These are phyloP conservation scores for Monosporascus cannonballus DNA, from an alignment of 2,329 filamentous ascomycete species.

Conservation along the genomic window DNA sequence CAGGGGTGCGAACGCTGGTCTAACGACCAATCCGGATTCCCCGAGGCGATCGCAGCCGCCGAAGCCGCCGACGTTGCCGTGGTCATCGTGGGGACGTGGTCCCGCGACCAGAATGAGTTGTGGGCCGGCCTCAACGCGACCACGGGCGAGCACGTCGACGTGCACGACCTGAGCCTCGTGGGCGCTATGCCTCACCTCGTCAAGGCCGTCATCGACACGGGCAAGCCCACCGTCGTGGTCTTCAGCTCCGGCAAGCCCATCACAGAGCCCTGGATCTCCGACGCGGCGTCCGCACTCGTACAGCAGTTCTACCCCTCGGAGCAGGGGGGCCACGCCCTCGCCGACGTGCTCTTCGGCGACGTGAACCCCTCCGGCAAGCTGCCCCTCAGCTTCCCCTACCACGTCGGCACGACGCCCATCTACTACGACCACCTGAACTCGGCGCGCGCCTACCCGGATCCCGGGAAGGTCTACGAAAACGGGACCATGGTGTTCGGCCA, in stretches of 20 bases:
- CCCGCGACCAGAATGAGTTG: conserved; percentile 64
- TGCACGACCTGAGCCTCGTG: conserved; percentile 57
- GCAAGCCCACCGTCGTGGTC: conserved; percentile 61
- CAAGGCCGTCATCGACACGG: conserved; percentile 60
- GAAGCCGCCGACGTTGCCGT: conserved; percentile 64
- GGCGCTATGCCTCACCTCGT: conserved; percentile 64
- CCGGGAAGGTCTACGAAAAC: conserved; percentile 48
- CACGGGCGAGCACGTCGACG: conserved; percentile 68
- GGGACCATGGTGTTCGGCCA: conserved; percentile 58
- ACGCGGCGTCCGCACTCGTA: conserved; percentile 56
- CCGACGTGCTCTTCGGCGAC: conserved; percentile 59
- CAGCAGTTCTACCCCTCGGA: conserved; percentile 73
- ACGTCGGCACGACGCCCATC: conserved; percentile 60
- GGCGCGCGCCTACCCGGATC: conserved; percentile 46
- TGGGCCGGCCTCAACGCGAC: conserved; percentile 68
- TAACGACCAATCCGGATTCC: conserved; percentile 60
- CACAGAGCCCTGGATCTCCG: conserved; percentile 66
- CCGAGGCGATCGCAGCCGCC: conserved; percentile 59
- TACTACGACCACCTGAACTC: conserved; percentile 71
- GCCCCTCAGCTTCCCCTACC: conserved; percentile 60
- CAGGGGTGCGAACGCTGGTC: conserved; percentile 71
- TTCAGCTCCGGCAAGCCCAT: conserved; percentile 66
- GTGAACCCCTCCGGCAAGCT: conserved; percentile 62
- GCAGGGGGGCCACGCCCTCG: conserved; percentile 60
- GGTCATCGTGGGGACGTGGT: conserved; percentile 71